These are phyloP conservation scores for Linaria vulgaris DNA, from an alignment of 257 asterid species.

Conservation along the genomic window DNA sequence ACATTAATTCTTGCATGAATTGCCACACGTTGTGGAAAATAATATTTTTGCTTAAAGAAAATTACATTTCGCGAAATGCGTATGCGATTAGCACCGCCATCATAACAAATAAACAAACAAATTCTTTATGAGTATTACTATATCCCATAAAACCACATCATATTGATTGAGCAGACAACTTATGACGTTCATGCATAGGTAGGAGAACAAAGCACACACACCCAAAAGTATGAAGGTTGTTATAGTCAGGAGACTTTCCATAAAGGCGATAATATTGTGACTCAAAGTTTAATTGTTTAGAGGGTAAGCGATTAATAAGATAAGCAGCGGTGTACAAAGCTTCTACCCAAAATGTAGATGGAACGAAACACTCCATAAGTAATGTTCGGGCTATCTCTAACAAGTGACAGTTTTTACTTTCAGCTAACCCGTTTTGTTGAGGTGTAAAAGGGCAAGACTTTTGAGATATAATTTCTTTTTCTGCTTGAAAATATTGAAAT, in stretches of 20 bases:
- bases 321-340: background rate
- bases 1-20: background rate
- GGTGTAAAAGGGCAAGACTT: background rate
- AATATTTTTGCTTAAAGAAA: background rate
- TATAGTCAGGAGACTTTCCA: background rate
- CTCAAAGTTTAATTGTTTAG: background rate
- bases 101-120: constrained; percentile 7
- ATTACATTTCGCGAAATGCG: constrained; percentile 1
- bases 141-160: constrained; percentile 11
- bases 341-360: background rate
- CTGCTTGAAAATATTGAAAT: no score
- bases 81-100: background rate
- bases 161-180: background rate
- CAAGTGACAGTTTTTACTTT: background rate
- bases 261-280: background rate
- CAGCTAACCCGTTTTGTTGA: background rate
- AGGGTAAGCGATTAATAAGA: no score
- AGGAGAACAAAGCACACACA: constrained; percentile 10
- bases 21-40: background rate
- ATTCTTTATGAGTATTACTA: background rate
- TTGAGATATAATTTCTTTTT: no score
- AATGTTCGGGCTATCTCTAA: background rate
- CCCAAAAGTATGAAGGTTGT: background rate
- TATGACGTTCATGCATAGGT: background rate
- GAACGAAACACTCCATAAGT: background rate